These are phyloP conservation scores for Parascedosporium putredinis DNA, from an alignment of 2,329 filamentous ascomycete genomes.

Conservation along the genomic window DNA sequence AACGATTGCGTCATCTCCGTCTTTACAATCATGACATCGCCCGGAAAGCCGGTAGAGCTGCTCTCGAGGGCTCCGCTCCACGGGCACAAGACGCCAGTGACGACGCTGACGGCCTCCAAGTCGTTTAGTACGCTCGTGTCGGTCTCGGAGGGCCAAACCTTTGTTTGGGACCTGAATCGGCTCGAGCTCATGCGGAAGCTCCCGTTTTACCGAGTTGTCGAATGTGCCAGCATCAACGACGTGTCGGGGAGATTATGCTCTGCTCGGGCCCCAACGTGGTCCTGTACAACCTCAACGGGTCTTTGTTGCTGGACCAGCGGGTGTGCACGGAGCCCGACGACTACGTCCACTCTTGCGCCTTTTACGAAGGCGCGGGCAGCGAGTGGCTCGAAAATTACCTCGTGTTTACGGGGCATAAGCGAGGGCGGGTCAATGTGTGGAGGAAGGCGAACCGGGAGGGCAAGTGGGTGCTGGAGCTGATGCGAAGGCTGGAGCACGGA, in stretches of 20 bases:
- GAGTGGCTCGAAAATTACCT: conserved; percentile 86
- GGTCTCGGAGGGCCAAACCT: conserved; percentile 67
- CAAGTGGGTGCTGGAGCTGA: conserved; percentile 64
- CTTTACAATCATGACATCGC: conserved; percentile 57
- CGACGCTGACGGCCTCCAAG: conserved; percentile 71
- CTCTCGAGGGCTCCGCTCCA: conserved; percentile 72
- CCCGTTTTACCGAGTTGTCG: conserved; percentile 43
- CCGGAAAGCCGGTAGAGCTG: conserved; percentile 64
- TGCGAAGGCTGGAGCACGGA: conserved; percentile 73
- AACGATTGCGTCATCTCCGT: conserved; percentile 86
- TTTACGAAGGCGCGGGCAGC: conserved; percentile 83
- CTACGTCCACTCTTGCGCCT: conserved; percentile 70
- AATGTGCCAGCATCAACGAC: conserved; percentile 82
- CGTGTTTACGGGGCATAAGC: conserved; percentile 78
- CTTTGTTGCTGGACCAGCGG: conserved; percentile 69
- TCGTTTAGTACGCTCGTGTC: conserved; percentile 84
- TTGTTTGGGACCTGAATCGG: conserved; percentile 91
- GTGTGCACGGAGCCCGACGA: conserved; percentile 60
- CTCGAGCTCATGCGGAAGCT: conserved; percentile 75
- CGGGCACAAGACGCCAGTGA: conserved; percentile 78
- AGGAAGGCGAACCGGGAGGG: conserved; percentile 44
- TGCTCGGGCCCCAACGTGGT: conserved; percentile 66
- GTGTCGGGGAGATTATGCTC: conserved; percentile 83
- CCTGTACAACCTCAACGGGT: conserved; percentile 82
- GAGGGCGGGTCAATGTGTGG: conserved; percentile 76